Conservation (phyloP, 441 rosid genomes). For the Jatropha multifida region DNA sequence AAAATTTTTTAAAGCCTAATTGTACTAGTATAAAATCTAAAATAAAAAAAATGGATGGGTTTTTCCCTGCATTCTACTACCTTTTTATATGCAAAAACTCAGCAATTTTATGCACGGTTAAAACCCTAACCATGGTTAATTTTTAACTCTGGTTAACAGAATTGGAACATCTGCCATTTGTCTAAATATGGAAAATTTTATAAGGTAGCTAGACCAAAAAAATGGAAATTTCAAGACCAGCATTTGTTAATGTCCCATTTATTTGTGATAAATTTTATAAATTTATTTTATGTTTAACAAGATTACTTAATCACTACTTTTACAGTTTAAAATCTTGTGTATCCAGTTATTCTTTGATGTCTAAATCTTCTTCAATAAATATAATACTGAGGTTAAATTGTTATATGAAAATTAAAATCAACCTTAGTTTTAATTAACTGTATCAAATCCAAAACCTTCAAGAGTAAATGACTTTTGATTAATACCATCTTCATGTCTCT, state of each 20-base stretch:
- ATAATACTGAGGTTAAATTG: neutral
- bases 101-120: slow-evolving; percentile 17
- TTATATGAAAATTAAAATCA: neutral
- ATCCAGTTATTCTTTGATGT: neutral
- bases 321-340: neutral
- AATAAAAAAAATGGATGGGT: neutral
- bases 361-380: slow-evolving; percentile 1
- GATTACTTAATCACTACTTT: neutral
- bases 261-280: neutral
- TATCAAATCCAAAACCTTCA: neutral
- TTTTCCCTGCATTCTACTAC: slow-evolving; percentile 9
- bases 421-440: neutral
- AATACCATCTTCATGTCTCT: neutral
- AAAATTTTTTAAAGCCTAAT: slow-evolving; percentile 4
- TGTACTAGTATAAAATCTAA: neutral
- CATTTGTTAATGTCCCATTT: neutral
- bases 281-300: neutral
- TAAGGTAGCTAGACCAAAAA: neutral
- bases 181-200: slow-evolving; percentile 19
- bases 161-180: slow-evolving; percentile 3
- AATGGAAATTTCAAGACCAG: neutral
- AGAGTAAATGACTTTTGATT: neutral
- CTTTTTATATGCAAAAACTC: slow-evolving; percentile 15
- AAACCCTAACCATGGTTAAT: slow-evolving; percentile 33
- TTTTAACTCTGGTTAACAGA: slow-evolving; percentile 26